Evolutionary conservation across 176 grass and related monocot genomes (phyloP).

Genomic region (Cenchrus americanus): DNA sequence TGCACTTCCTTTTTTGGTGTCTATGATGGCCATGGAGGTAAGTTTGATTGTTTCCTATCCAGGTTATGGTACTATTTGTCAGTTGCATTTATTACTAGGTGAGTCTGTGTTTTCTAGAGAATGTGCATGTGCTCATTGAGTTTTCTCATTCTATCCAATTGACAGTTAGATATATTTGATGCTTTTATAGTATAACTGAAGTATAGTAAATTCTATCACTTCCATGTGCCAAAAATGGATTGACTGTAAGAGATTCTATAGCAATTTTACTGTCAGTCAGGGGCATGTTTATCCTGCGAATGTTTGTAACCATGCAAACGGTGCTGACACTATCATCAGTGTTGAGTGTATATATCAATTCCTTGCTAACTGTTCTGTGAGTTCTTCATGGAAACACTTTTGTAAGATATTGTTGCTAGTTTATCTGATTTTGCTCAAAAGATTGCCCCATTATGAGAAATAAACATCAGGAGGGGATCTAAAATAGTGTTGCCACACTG

Average conservation of each 20-base stretch:
- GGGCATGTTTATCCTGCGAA: not conserved
- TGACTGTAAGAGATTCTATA: not conserved
- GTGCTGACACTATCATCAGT: not conserved
- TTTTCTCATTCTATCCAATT: not conserved
- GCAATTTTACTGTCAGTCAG: not conserved
- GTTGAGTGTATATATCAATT: not conserved
- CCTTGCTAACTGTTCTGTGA: not conserved
- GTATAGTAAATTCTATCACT: not conserved
- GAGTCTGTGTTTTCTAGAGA: not conserved
- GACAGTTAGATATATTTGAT: not conserved
- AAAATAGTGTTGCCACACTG: not conserved
- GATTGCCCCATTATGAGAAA: not conserved
- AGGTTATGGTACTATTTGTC: not conserved
- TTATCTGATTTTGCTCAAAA: not conserved
- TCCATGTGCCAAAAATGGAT: not conserved
- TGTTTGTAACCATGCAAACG: not conserved
- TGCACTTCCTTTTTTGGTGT: conserved; percentile 83
- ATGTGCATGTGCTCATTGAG: not conserved
- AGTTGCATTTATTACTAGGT: not conserved
- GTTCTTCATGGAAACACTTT: not conserved
- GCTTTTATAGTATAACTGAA: not conserved
- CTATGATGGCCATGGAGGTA: conserved; percentile 87
- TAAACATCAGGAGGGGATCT: not conserved
- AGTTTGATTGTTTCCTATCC: not conserved
- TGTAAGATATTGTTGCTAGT: not conserved